Conservation (phyloP, 495 filamentous ascomycete species). For the Astrothelium subdiscretum region DNA sequence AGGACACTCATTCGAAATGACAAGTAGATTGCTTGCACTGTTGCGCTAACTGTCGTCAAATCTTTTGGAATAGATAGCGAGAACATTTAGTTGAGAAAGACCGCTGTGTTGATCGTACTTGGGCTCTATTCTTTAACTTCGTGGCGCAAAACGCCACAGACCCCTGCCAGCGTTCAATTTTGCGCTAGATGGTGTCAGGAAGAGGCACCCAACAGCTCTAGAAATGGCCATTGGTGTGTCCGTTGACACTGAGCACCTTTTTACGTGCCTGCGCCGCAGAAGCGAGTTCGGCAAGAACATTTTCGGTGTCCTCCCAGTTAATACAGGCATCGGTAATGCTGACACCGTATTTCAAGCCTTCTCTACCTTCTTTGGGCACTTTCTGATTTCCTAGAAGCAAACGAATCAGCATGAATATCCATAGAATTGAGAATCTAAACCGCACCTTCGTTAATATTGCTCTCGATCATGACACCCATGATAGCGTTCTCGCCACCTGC, state of each 20-base stretch:
- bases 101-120: background rate
- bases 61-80: background rate
- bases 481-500: constrained; percentile 71
- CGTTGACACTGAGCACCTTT: constrained; percentile 31
- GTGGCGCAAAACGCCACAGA: background rate
- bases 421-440: background rate
- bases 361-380: constrained; percentile 78
- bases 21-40: too few relatives aligned
- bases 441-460: constrained; percentile 84
- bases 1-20: too few relatives aligned
- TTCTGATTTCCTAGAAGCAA: constrained; percentile 65
- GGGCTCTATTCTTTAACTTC: background rate
- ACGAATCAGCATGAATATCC: background rate
- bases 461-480: constrained; percentile 99
- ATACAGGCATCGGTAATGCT: constrained; percentile 99
- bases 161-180: background rate
- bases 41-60: background rate
- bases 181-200: background rate
- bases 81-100: background rate
- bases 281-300: constrained; percentile 66
- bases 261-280: constrained; percentile 63
- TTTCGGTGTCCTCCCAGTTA: constrained; percentile 83
- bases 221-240: constrained; percentile 6
- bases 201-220: background rate
- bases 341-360: constrained; percentile 83